Percentiles rank a stretch among this genome's conserved stretches.
Evolutionary conservation across 2,329 filamentous ascomycete genomes (phyloP).

Genomic region (Dendryphion nanum): DNA sequence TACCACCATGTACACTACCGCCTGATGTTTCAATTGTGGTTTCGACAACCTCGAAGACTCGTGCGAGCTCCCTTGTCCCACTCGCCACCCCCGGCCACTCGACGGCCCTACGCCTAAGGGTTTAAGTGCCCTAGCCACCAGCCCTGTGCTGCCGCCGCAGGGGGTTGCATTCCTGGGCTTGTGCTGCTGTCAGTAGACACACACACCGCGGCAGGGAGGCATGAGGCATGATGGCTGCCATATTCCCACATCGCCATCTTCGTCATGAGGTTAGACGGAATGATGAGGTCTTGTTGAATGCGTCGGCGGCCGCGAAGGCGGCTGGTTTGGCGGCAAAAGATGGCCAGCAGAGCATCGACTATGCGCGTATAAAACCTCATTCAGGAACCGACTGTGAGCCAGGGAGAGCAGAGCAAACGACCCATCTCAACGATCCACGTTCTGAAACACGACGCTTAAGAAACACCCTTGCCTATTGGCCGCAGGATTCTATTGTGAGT

Average conservation of each 20-base stretch:
- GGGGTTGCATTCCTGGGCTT: constrained; percentile 28
- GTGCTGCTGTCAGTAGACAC: constrained; percentile 12
- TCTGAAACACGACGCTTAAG: constrained; percentile 36
- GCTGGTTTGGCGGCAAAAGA: constrained; percentile 17
- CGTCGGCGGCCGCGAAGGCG: constrained; percentile 13
- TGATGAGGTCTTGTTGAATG: constrained; percentile 22
- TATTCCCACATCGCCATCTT: no score
- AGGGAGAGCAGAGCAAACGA: constrained; percentile 25
- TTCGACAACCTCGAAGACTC: constrained; percentile 17
- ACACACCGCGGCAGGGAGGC: constrained; percentile 18
- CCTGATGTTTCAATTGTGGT: constrained; percentile 34
- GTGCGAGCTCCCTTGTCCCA: constrained; percentile 23
- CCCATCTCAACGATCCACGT: constrained; percentile 25
- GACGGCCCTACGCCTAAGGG: constrained; percentile 11
- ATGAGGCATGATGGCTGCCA: constrained; percentile 21
- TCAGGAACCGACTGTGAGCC: constrained; percentile 18
- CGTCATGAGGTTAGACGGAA: constrained; percentile 27
- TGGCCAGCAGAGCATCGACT: constrained; percentile 15
- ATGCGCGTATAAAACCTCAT: constrained; percentile 28
- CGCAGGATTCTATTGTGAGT: constrained; percentile 30
- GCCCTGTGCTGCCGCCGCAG: no score
- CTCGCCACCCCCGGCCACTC: constrained; percentile 21
- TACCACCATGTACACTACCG: constrained; percentile 13
- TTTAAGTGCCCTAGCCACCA: no score
- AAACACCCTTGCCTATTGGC: constrained; percentile 27